Conservation (phyloP, 2,329 filamentous ascomycete genomes). For the Coniochaeta sp. region DNA sequence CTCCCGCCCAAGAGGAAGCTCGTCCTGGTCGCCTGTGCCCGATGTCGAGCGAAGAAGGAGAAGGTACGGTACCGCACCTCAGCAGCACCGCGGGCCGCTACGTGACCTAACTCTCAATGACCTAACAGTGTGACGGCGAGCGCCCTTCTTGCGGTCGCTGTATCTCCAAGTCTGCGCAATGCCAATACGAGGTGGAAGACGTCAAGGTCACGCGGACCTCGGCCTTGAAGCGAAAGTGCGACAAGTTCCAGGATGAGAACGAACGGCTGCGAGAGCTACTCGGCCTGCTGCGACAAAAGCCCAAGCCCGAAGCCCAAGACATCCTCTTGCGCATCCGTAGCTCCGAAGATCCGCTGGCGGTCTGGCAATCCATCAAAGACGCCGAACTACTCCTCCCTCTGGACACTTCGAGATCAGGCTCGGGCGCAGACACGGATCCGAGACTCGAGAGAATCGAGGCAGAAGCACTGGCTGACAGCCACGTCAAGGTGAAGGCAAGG, state of each 20-base stretch:
- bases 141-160: constrained; percentile 9
- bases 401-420: constrained; percentile 2
- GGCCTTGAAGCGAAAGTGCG: constrained; percentile 13
- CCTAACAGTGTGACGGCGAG: constrained; percentile 7
- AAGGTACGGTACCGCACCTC: not conserved
- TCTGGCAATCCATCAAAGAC: constrained; percentile 10
- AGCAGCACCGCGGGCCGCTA: not conserved
- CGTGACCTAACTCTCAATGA: not conserved
- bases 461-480: constrained; percentile 10
- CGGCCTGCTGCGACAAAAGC: constrained; percentile 8
- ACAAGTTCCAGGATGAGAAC: constrained; percentile 9
- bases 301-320: constrained; percentile 13
- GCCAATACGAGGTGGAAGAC: constrained; percentile 8
- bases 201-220: constrained; percentile 7
- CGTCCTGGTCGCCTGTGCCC: not conserved
- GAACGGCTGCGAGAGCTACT: constrained; percentile 11
- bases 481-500: constrained; percentile 16
- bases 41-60: not conserved
- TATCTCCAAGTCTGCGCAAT: constrained; percentile 3
- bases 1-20: constrained; percentile 3
- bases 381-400: constrained; percentile 13
- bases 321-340: constrained; percentile 12
- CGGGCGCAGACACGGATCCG: constrained; percentile 1
- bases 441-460: constrained; percentile 9
- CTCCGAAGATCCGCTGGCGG: constrained; percentile 5